phyloP scores from a whole-genome alignment of 495 filamentous ascomycete species.

The Trichoderma virens region DNA sequence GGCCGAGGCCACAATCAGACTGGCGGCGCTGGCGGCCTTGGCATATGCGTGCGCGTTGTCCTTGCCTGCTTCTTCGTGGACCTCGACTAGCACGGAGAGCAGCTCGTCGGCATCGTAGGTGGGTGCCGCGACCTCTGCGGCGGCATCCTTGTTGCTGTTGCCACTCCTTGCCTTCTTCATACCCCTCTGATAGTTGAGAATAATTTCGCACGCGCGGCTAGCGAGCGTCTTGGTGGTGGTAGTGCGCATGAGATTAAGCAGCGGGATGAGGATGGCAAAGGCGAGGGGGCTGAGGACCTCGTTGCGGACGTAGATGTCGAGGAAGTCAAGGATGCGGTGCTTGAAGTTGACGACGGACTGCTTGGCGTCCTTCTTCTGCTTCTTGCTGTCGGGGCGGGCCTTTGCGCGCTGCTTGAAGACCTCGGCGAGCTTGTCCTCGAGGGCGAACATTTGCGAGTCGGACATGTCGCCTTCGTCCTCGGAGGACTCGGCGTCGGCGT shows the following conservation, averaged over 20 bases:
- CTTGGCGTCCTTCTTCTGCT: conserved; percentile 77
- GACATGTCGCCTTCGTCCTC: conserved; percentile 72
- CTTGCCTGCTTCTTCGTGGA: conserved; percentile 66
- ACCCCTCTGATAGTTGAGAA: conserved; percentile 62
- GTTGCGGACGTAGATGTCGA: conserved; percentile 79
- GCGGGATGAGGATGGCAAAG: conserved; percentile 58
- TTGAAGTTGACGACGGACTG: conserved; percentile 94
- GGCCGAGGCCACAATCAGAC: conserved; percentile 39
- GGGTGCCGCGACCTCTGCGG: conserved; percentile 23
- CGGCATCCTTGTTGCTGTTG: conserved; percentile 17
- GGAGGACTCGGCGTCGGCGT: conserved; percentile 44
- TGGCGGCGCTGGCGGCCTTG: conserved; percentile 40
- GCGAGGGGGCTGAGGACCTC: conserved; percentile 55
- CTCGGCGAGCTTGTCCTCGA: conserved; percentile 72
- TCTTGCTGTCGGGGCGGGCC: conserved; percentile 50
- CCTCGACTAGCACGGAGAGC: conserved; percentile 51
- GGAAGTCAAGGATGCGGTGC: conserved; percentile 78
- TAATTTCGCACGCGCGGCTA: conserved; percentile 59
- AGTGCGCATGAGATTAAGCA: conserved; percentile 35
- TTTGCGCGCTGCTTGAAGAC: conserved; percentile 70
- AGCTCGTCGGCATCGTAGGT: conserved; percentile 28
- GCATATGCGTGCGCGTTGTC: conserved; percentile 44
- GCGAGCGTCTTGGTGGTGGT: conserved; percentile 65
- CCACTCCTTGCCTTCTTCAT: conserved; percentile 47
- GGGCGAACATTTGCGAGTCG: conserved; percentile 88